phyloP scores from a whole-genome alignment of 768 basidiomycete genomes.

The Russula dissimulans region DNA sequence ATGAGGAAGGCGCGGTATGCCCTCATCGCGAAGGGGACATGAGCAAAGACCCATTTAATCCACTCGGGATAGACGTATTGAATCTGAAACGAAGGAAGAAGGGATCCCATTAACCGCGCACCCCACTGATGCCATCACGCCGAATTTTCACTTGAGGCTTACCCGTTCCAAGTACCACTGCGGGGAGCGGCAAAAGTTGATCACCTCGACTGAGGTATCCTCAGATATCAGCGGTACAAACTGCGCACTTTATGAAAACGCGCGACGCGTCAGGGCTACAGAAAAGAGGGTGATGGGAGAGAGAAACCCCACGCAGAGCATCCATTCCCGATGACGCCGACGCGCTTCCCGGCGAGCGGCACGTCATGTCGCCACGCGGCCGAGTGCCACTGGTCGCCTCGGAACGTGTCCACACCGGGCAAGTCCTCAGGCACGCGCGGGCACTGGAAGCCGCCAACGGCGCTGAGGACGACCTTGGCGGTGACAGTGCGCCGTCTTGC shows the following conservation, averaged over 20 bases:
- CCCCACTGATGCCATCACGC: neutral
- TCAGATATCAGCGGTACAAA: slow-evolving; percentile 44
- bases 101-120: neutral
- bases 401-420: slow-evolving; percentile 29
- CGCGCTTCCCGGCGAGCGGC: slow-evolving; percentile 39
- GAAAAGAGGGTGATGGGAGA: too few relatives aligned
- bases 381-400: slow-evolving; percentile 46
- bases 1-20: slow-evolving; percentile 40
- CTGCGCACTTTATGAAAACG: slow-evolving; percentile 40
- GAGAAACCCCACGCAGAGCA: slow-evolving; percentile 37
- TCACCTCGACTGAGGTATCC: slow-evolving; percentile 40
- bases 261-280: too few relatives aligned
- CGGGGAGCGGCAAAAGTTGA: slow-evolving; percentile 49
- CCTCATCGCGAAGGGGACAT: slow-evolving; percentile 42
- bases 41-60: slow-evolving; percentile 45
- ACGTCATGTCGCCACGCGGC: slow-evolving; percentile 48
- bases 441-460: slow-evolving; percentile 22
- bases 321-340: slow-evolving; percentile 58
- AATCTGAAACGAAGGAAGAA: slow-evolving; percentile 21
- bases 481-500: slow-evolving; percentile 4
- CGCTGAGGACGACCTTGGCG: slow-evolving; percentile 26
- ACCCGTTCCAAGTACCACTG: slow-evolving; percentile 51
- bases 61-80: slow-evolving; percentile 36
- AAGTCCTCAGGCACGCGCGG: slow-evolving; percentile 24
- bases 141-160: slow-evolving; percentile 18